Percentiles rank a stretch among this genome's conserved stretches.
Evolutionary conservation across 495 filamentous ascomycete genomes (phyloP).

Genomic region (Aspergillus diversus): DNA sequence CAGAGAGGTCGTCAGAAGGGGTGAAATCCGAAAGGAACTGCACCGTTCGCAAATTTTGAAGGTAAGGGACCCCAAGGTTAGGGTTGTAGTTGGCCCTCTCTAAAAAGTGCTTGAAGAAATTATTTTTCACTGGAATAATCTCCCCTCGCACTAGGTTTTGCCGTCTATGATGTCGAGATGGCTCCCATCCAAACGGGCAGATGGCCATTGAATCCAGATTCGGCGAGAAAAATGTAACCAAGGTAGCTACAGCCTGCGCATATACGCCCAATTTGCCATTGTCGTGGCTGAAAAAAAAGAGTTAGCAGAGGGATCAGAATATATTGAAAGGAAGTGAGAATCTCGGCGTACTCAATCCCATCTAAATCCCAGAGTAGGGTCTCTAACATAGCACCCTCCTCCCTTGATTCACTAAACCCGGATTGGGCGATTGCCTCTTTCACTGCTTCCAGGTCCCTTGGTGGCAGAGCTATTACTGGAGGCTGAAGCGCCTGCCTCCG

Average conservation of each 20-base stretch:
- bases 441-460: neutral
- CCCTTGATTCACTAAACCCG: neutral
- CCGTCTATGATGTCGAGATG: no score
- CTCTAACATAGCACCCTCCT: neutral
- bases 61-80: neutral
- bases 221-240: neutral
- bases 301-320: neutral
- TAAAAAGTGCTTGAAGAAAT: neutral
- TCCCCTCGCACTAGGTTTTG: neutral
- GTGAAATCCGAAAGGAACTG: neutral
- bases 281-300: neutral
- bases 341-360: neutral
- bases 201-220: neutral
- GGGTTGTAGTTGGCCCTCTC: neutral
- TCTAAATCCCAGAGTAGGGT: neutral
- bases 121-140: no score
- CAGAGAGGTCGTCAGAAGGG: no score
- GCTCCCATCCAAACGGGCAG: neutral
- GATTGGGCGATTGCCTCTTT: neutral
- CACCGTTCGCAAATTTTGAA: neutral
- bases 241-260: neutral
- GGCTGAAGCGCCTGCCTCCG: no score
- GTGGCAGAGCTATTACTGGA: no score
- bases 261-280: neutral
- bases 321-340: neutral